Evolutionary conservation across 148 eudicot genomes (phyloP).

Genomic region (Euryodendron excelsum): DNA sequence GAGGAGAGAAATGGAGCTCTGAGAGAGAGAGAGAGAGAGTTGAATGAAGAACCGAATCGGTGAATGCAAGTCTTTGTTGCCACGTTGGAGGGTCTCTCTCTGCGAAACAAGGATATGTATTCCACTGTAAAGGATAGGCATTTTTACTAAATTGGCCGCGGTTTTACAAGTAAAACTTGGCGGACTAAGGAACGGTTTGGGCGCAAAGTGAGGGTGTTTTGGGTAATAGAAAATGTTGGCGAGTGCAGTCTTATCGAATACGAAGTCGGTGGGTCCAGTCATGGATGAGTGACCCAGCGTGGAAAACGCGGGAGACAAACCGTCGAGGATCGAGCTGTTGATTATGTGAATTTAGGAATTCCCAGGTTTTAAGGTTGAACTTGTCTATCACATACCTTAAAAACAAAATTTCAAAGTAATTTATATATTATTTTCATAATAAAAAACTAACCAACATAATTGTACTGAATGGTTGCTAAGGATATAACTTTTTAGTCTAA

Average conservation of each 20-base stretch:
- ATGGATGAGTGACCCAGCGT: not conserved
- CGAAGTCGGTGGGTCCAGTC: not conserved
- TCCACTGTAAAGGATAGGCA: not conserved
- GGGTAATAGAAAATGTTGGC: not conserved
- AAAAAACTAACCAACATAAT: too few species aligned
- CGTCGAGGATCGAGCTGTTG: not conserved
- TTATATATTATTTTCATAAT: too few species aligned
- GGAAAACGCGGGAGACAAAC: conserved; percentile 14
- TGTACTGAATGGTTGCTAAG: too few species aligned
- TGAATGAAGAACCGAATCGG: not conserved
- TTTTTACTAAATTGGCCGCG: not conserved
- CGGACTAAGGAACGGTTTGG: not conserved
- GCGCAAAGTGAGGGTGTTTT: not conserved
- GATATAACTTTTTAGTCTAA: too few species aligned
- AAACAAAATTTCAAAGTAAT: too few species aligned
- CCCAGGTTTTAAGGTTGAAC: not conserved
- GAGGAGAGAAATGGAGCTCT: not conserved
- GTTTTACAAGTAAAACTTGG: not conserved
- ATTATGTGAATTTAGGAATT: not conserved
- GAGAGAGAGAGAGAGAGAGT: not conserved
- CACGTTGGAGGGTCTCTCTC: not conserved
- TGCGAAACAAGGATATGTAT: not conserved
- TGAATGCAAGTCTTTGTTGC: not conserved
- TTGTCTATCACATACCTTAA: too few species aligned
- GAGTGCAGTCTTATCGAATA: not conserved